Base-by-base conservation (phyloP, 257 asterid genomes). In the Penstemon barbatus region DNA sequence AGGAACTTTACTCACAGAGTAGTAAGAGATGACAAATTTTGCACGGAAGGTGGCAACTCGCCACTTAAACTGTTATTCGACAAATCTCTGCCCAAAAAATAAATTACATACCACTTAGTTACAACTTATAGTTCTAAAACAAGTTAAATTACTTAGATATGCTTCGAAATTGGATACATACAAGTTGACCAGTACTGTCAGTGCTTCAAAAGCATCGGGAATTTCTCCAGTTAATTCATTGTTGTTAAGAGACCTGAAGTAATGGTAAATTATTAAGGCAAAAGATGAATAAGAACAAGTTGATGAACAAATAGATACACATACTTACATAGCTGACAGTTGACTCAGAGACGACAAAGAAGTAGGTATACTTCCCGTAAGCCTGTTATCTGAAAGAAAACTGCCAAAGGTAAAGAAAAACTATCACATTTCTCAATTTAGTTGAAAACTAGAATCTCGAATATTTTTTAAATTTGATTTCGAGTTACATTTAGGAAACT, bases 371-470 rank as follows among this genome's bases (percentile, higher is more conserved):
- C 64, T 86, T 74, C 99, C 97, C 0, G 84, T 82, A 49, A 94
- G 85, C 80, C 79, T 77, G 66, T 94, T 94, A 84, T 83, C 95
- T 77, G 99, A 84, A 83, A 94, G 96, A 81, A 94, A 94, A 83
- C 99, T 94, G 97, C 77, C 82, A 84, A 71, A 81, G 73, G 85
- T 25, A 25, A 25, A 25, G 33, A 25, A 0, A 25, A 25, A 25
- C 33, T 25, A 25, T 25, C 33, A 25, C 33, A 25, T 25, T 25
- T 25, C 33, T 25, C 33, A 25, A 2, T 25, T 25, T 25, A 25
- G 33, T 25, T 15, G 18, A 15, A 15, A 15, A 38, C 56, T 37
- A 44, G 40, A 69, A 54, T 74, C 0, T 25, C 33, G 33, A 25
- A 25, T 25, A 25, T 25, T 25, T 25, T 2, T 25, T 25, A 25